Conservation (phyloP, 139 green algal species). For the Picochlorum costavermella region DNA sequence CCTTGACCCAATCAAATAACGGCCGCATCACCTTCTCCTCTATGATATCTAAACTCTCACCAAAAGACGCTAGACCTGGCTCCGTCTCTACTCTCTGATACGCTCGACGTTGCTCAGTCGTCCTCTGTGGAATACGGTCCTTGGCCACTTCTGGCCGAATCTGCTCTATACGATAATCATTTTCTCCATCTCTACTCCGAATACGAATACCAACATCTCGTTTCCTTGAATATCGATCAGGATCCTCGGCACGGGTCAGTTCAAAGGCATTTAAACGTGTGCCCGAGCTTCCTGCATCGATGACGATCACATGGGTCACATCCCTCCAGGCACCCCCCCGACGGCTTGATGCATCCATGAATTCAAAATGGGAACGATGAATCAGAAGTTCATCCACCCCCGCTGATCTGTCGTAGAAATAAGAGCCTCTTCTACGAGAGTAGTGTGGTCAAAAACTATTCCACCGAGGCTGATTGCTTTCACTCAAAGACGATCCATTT, state of each 20-base stretch:
- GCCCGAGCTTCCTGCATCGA: slow-evolving; percentile 61
- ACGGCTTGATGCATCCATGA: no score
- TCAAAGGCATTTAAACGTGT: slow-evolving; percentile 47
- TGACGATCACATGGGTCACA: slow-evolving; percentile 36
- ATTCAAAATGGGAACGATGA: no score
- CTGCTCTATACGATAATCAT: not conserved
- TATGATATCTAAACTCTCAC: slow-evolving; percentile 8
- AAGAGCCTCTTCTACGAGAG: no score
- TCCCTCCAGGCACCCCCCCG: not conserved
- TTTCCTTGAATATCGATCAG: no score
- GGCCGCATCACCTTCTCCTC: slow-evolving; percentile 38
- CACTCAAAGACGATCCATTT: no score
- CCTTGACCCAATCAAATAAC: slow-evolving; percentile 71
- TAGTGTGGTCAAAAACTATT: no score
- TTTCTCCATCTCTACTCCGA: not conserved
- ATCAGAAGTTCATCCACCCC: no score
- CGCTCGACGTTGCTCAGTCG: slow-evolving; percentile 24
- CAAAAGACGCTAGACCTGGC: slow-evolving; percentile 66
- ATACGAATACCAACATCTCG: no score
- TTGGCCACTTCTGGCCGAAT: slow-evolving; percentile 12
- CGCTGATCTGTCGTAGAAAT: no score
- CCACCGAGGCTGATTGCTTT: no score
- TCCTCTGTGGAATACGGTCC: slow-evolving; percentile 19
- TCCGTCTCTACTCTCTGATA: slow-evolving; percentile 84
- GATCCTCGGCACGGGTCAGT: not conserved